Base-by-base conservation (phyloP, 345 rosid species). In the Euphorbia pulcherrima region DNA sequence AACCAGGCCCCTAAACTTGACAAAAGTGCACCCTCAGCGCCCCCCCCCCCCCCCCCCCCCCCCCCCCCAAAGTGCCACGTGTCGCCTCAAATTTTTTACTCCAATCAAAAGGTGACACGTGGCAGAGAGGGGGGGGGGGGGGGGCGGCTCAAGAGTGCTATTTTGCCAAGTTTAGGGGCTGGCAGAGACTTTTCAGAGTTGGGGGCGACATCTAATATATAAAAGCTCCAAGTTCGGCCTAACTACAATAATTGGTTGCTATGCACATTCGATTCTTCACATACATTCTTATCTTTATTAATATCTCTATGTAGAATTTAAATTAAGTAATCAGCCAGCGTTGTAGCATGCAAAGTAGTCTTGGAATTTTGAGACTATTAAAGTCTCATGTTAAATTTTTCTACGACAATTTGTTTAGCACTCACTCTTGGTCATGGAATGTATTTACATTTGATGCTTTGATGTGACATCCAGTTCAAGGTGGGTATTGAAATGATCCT, bases 371-470 rank as follows among this genome's bases (percentile, higher is more conserved):
- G 40, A 52, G 47, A 37, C 56, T 55, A 10, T 40, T 28, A 33
- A 44, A 21, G 53, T 54, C 50, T 54, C 47, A 46, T 64, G 21
- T 40, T 21, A 14, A 41, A 44, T 68, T 65, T 24, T 65, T 46
- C 5, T 11, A 41, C 17, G 20, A 17, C 5, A 40, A 17, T 53
- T 39, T 2, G 7, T 21, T 12, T 4, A 40, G 50, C 16, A 33
- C 26, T 8, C 21, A 28, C 44, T 10, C 29, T 23, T 37, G 50
- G 50, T 61, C 26, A 37, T 39, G 23, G 23, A 13, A 61, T 39
- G 48, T 40, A 8, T 40, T 58, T 11, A 17, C 26, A 8, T 4
- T 39, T 62, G 11, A 39, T 60, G 21, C 14, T 62, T 3, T 62
- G 8, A 23, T 21, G 26, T 23, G 26, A 62, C 11, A 11, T 62